Base-by-base conservation (phyloP, 1,139 yeast genomes). In the Candida sanyaensis region DNA sequence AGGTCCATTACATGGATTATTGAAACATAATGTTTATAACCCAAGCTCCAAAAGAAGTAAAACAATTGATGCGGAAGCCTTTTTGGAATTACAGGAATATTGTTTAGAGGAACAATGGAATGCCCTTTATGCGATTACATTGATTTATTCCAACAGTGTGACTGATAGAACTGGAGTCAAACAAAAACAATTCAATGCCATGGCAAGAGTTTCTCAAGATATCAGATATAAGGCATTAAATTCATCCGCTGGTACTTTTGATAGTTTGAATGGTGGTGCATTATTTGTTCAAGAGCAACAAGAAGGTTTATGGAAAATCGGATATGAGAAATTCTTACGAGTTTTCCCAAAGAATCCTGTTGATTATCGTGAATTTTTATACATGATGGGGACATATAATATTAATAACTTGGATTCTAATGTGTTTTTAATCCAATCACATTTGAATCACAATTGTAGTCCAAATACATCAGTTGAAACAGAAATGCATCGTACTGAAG, bases 371-470 rank as follows among this genome's bases (percentile, higher is more conserved):
- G 83, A 80, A 50, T 88, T 75, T 59, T 64, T 87, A 64, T 68
- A 66, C 54, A 81, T 82, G 67, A 66, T 88, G 58, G 96, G 96
- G 1, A 78, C 85, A 45, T 86, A 83, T 61, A 86, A 86, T 62
- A 80, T 88, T 58, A 88, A 88, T 65, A 86, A 87, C 55, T 70
- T 84, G 47, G 86, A 84, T 50, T 83, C 86, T 2, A 81, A 81
- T 50, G 61, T 88, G 17, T 89, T 74, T 60, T 71, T 80, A 52
- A 63, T 77, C 5, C 88, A 86, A 53, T 83, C 93, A 1, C 89
- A 86, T 58, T 69, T 88, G 58, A 88, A 88, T 59, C 96, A 89
- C 62, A 77, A 76, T 52, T 89, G 96, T 69, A 82, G 77, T 43
- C 93, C 95, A 1, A 88, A 84, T 57, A 83, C 83, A 2, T 71